Evolutionary conservation across 2,329 filamentous ascomycete genomes (phyloP), one percentile per base, ranked within the genome.

Genomic region (Scolecobasidium constrictum): DNA sequence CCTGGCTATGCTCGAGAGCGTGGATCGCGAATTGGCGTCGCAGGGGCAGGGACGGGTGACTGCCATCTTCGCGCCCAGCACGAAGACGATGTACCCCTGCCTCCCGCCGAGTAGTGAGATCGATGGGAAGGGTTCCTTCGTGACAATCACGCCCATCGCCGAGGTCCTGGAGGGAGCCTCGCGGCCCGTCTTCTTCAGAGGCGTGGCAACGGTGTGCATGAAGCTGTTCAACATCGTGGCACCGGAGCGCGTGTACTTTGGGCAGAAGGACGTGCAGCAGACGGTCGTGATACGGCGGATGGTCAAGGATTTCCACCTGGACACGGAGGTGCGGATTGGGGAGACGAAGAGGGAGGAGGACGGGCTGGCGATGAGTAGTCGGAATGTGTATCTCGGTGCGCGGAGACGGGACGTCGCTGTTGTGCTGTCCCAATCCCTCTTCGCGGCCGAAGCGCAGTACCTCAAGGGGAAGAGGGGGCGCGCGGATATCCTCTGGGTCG

Each of bases 191-290:
- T 98, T 98, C 63, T 98, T 98, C 65, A 75, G 92, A 38, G 92
- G 92, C 31, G 92, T 98, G 23, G 88, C 92, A 16, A 98, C 92
- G 2, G 83, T 98, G 2, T 95, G 88, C 66, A 92, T 90, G 76
- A 98, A 93, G 64, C 66, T 93, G 12, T 90, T 93, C 65, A 88
- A 88, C 55, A 84, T 87, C 43, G 79, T 86, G 36, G 72, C 77
- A 49, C 82, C 86, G 3, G 81, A 88, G 44, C 74, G 74, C 35
- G 85, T 86, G 4, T 92, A 94, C 65, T 95, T 98, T 67, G 92
- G 92, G 3, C 92, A 96, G 62, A 98, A 98, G 66, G 92, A 98
- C 60, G 78, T 95, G 16, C 92, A 98, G 68, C 92, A 98, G 65
- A 94, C 87, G 0, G 84, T 94, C 15, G 76, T 98, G 9, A 84